These are phyloP conservation scores for Solanum chaucha DNA, from an alignment of 257 asterid genomes.

Conservation along the genomic window DNA sequence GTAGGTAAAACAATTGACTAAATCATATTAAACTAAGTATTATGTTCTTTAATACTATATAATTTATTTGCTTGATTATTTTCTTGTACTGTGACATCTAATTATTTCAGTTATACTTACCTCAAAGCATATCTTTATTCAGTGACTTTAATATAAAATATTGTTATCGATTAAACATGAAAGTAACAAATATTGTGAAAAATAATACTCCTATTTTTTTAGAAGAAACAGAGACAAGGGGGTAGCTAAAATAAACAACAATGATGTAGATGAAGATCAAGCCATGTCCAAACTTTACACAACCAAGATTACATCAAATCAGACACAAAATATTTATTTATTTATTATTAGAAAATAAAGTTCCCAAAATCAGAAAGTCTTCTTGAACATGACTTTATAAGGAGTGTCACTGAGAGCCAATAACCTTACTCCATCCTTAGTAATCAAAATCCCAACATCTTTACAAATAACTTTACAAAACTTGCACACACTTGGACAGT, in stretches of 20 bases:
- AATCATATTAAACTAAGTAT: background rate
- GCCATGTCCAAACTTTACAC: background rate
- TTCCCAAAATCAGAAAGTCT: background rate
- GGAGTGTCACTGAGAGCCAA: conserved; percentile 8
- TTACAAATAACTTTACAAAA: conserved; percentile 7
- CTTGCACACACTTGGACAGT: conserved; percentile 7
- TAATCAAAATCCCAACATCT: conserved; percentile 4
- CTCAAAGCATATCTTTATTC: background rate
- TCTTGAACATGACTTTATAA: background rate
- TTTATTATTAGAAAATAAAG: background rate
- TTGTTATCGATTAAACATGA: background rate
- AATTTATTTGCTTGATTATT: background rate
- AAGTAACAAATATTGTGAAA: background rate
- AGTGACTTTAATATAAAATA: background rate
- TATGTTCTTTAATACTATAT: background rate
- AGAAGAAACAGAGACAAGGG: background rate
- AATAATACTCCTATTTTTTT: background rate
- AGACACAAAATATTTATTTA: background rate
- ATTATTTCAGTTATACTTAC: background rate
- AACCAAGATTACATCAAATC: background rate
- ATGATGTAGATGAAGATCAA: background rate
- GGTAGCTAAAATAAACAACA: background rate
- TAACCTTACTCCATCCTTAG: background rate
- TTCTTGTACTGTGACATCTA: background rate
- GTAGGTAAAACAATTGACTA: background rate